Conservation (phyloP, 192 early-diverging fungal genomes). For the Gonapodya prolifera region DNA sequence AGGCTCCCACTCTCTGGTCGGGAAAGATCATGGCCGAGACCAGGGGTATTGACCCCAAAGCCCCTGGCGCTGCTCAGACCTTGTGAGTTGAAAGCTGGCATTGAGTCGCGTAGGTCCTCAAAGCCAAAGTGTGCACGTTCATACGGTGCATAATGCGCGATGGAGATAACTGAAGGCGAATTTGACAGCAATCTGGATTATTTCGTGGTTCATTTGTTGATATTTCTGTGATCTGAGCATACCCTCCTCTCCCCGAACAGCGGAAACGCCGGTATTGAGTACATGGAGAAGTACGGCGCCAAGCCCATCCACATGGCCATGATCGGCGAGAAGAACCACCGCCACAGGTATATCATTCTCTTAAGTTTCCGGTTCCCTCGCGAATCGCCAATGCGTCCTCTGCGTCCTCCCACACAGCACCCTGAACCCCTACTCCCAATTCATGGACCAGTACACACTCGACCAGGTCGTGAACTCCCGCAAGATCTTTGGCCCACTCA, state of each 20-base stretch:
- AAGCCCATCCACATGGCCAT: no score
- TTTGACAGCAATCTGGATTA: no score
- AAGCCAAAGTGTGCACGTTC: no score
- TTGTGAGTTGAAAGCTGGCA: conserved; percentile 60
- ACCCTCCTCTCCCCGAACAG: no score
- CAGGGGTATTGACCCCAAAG: conserved; percentile 31
- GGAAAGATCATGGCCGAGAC: conserved; percentile 37
- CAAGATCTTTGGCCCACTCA: no score
- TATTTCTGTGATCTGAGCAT: no score
- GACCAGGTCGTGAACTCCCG: conserved; percentile 47
- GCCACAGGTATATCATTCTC: conserved; percentile 27
- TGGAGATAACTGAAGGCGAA: no score
- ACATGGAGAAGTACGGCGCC: no score
- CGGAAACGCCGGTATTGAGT: no score
- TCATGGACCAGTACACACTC: conserved; percentile 43
- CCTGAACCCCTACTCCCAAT: conserved; percentile 72
- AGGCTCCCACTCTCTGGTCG: neutral
- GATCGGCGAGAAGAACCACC: conserved; percentile 60
- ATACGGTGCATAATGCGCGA: no score
- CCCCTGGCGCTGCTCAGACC: conserved; percentile 53
- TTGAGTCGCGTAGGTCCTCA: no score
- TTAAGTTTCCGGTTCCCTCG: neutral
- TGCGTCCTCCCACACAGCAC: conserved; percentile 45
- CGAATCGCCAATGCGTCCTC: neutral
- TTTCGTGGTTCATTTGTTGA: no score